Conservation (phyloP, 2,329 filamentous ascomycete species). For the Penicillium brevicompactum region DNA sequence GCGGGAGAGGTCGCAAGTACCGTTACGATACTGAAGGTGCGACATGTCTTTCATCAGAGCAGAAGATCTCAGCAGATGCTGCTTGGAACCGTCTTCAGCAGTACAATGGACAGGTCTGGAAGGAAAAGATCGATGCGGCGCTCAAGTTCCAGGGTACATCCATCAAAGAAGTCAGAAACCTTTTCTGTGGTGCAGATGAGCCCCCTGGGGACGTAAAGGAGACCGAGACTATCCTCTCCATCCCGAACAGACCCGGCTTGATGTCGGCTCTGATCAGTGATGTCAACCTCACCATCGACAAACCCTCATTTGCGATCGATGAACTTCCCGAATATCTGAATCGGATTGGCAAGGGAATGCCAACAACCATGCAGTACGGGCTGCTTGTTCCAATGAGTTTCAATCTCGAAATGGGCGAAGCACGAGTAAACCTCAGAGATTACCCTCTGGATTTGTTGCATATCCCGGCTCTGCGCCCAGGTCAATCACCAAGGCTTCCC, state of each 20-base stretch:
- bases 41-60: slow-evolving; percentile 69
- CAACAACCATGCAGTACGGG: slow-evolving; percentile 84
- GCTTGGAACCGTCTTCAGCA: slow-evolving; percentile 74
- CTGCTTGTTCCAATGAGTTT: slow-evolving; percentile 88
- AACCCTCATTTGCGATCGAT: slow-evolving; percentile 83
- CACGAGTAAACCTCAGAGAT: slow-evolving; percentile 80
- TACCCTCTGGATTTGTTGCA: slow-evolving; percentile 92
- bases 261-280: slow-evolving; percentile 81
- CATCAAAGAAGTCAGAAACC: slow-evolving; percentile 75
- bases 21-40: slow-evolving; percentile 80
- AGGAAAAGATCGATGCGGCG: slow-evolving; percentile 79
- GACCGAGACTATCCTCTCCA: slow-evolving; percentile 79
- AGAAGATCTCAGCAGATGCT: slow-evolving; percentile 73
- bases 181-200: slow-evolving; percentile 82
- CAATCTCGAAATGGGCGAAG: slow-evolving; percentile 87
- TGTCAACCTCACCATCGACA: slow-evolving; percentile 82
- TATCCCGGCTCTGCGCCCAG: slow-evolving; percentile 77
- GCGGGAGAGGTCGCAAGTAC: slow-evolving; percentile 42
- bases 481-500: slow-evolving; percentile 77
- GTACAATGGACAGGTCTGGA: slow-evolving; percentile 90
- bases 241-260: slow-evolving; percentile 81
- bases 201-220: slow-evolving; percentile 80
- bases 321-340: slow-evolving; percentile 84
- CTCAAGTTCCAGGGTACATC: slow-evolving; percentile 68
- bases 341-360: slow-evolving; percentile 94